Base-by-base conservation (phyloP, 2,329 filamentous ascomycete genomes). In the Fusarium paranaense region DNA sequence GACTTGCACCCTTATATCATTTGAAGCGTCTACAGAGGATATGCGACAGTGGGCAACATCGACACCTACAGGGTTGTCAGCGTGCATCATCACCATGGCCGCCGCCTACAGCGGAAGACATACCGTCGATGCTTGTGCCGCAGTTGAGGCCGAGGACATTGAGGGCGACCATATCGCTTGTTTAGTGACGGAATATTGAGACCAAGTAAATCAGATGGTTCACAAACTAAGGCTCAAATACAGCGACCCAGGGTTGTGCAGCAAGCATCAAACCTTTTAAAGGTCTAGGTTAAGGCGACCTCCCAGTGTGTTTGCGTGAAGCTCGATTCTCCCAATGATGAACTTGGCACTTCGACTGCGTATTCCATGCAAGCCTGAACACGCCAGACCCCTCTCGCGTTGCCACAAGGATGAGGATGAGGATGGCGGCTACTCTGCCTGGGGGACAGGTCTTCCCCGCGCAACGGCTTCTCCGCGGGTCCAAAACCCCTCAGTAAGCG, bases 1-100 rank as follows among this genome's bases (percentile, higher is more conserved):
- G 32, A 69, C 30, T 42, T 74, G 52, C 22, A 68, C 52, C 20
- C 16, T 54, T 32, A 69, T 40, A 38, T 67, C 54, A 8, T 58
- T 47, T 27, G 68, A 57, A 16, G 52, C 37, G 20, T 38, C 30
- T 22, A 56, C 20, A 14, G 58, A 68, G 6, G 62, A 63, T n/a
- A 71, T 66, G 1, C 52, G 56, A 32, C 69, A 71, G 52, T 58
- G 59, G 5, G 66, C 69, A 50, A 71, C 65, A 6, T 54, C 50
- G 4, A 54, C 30, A 4, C 50, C 50, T 54, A 22, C 27, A 22
- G 2, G 0, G 4, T 20, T 33, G 27, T 54, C 2, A 54, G 50
- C 45, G 4, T 37, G 16, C 16, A 5, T 9, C 16, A 38, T 10
- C 18, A 38, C 18, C 18, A 47, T 47, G 22, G 42, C 9, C 14